Evolutionary conservation across 1,284 basidiomycete genomes (phyloP).

Genomic region (Ustilago tritici): DNA sequence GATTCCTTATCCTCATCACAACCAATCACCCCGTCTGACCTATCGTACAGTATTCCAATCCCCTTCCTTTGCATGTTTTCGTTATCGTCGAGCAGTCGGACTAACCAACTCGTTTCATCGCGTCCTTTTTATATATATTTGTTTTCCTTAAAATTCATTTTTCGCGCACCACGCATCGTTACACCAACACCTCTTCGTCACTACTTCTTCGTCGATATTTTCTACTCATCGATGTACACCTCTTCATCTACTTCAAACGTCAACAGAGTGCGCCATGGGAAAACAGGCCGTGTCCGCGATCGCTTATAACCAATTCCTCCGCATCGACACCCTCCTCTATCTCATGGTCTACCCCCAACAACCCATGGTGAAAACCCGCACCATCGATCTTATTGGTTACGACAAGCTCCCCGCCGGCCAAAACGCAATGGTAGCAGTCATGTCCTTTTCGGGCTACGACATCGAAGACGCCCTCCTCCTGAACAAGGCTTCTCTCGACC

Average conservation of each 20-base stretch:
- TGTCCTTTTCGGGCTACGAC: constrained; percentile 99
- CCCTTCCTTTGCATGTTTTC: neutral
- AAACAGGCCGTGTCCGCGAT: constrained; percentile 99
- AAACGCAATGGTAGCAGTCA: constrained; percentile 98
- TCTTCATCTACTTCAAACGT: too few relatives aligned
- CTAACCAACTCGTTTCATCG: too few relatives aligned
- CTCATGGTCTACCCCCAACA: constrained; percentile 99
- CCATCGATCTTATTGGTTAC: constrained; percentile 91
- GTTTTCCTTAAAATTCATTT: too few relatives aligned
- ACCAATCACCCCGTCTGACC: constrained; percentile 98
- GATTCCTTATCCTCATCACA: constrained; percentile 99
- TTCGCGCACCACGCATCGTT: too few relatives aligned
- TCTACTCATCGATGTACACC: too few relatives aligned
- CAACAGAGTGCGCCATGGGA: constrained; percentile 91
- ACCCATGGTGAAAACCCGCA: constrained; percentile 98
- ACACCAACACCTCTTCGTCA: too few relatives aligned
- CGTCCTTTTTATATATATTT: too few relatives aligned
- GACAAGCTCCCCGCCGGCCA: constrained; percentile 97
- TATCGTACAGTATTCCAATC: constrained; percentile 73
- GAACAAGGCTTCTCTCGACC: constrained; percentile 85
- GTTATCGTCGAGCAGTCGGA: too few relatives aligned
- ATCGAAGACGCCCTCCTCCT: constrained; percentile 98
- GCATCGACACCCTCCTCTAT: constrained; percentile 98
- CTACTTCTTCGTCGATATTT: too few relatives aligned
- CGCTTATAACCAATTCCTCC: constrained; percentile 95